Base-by-base conservation (phyloP, 306 rosid genomes). In the Vicia villosa region DNA sequence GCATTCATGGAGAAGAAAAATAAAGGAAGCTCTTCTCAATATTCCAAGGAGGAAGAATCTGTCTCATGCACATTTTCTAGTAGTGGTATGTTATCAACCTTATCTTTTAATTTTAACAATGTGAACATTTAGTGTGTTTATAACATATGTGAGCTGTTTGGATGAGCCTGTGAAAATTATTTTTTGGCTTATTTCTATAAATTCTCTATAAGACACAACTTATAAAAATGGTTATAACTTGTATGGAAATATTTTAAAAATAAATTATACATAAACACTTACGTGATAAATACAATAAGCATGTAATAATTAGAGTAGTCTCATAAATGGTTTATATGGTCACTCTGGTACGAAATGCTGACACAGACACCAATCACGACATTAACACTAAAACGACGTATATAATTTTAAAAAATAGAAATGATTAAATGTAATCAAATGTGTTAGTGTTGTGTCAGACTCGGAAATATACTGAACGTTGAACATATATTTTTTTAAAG, bases 11-110 rank as follows among this genome's bases (percentile, higher is more conserved):
- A 79, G 62, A 81, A 83, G 72, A 77, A 71, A 6, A 52, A 40
- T n/a, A 81, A 79, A 75, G 81, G 47, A 8, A 75, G 78, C 66
- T 69, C 73, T 56, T 72, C 87, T 5, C 83, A 58, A 19, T 86
- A 77, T 40, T 81, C 89, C 70, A 87, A 87, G 84, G 99, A 95
- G 45, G 97, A 95, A 51, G 77, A 80, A 46, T 91, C 99, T 42
- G 82, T 94, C 34, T 82, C 95, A 46, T 89, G 85, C 87, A 82
- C 94, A 79, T 79, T 90, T 75, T 85, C 96, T 69, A 76, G 77
- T 70, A 97, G 97, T 70, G 99, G 99, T 94, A 87, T 22, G 26
- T 51, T 22, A 51, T 74, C 46, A 63, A 63, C 21, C 36, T 4
- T 72, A 6, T 58, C 51, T 46, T 66, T 59, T 63, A 17, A 43